phyloP scores from a whole-genome alignment of 352 stramenopile species.

The Phytophthora tubulina region DNA sequence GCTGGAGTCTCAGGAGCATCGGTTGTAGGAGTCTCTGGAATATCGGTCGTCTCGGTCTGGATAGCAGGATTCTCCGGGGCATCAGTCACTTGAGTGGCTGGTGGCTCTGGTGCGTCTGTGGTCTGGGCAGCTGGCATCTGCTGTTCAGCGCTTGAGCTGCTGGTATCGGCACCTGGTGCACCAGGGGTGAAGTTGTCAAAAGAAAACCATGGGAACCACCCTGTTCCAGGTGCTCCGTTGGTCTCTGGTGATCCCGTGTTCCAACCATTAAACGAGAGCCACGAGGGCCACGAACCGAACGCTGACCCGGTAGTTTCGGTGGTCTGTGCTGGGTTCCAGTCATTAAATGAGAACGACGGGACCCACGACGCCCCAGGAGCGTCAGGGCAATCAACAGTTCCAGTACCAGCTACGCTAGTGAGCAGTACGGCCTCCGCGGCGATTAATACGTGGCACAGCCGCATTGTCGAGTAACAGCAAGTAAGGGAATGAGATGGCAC shows the following conservation, averaged over 20 bases:
- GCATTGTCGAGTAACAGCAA: not conserved
- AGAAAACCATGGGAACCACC: not conserved
- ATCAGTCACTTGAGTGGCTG: not conserved
- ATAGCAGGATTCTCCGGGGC: not conserved
- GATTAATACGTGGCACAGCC: not conserved
- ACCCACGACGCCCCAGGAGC: not conserved
- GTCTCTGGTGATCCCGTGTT: not conserved
- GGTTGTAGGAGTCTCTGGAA: not conserved
- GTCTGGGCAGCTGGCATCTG: not conserved
- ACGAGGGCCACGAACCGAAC: not conserved
- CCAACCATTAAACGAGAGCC: constrained; percentile 1
- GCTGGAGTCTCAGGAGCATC: not conserved
- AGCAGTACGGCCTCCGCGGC: not conserved
- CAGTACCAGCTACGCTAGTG: not conserved
- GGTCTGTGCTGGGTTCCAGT: not conserved
- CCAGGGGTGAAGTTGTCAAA: not conserved
- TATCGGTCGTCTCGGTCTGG: not conserved
- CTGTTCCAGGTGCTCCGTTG: not conserved
- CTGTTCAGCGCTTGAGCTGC: not conserved
- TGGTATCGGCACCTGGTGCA: not conserved
- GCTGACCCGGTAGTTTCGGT: not conserved
- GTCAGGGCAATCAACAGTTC: not conserved
- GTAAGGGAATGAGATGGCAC: not conserved
- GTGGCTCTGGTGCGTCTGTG: not conserved
- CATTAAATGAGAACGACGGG: not conserved